Percentiles rank a stretch among this genome's conserved stretches.
phyloP scores from a whole-genome alignment of 2,329 filamentous ascomycete genomes.

The Colletotrichum limetticola region DNA sequence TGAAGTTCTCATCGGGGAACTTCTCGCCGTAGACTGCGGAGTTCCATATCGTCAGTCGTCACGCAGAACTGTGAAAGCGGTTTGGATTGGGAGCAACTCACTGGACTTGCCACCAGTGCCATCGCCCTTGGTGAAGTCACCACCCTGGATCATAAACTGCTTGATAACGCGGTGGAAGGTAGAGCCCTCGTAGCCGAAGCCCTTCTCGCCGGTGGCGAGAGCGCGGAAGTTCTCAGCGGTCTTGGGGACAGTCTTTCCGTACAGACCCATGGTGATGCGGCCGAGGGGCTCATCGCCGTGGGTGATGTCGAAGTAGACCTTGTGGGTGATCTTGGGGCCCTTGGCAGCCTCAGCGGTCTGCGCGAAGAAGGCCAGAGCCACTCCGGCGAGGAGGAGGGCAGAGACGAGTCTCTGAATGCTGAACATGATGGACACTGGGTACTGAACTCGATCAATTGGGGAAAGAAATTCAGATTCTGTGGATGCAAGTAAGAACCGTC shows the following conservation, averaged over 20 bases:
- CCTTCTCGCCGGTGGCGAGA: slow-evolving; percentile 87
- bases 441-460: slow-evolving; percentile 26
- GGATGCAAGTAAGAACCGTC: slow-evolving; percentile 8
- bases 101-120: slow-evolving; percentile 88
- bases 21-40: slow-evolving; percentile 80
- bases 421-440: slow-evolving; percentile 69
- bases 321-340: slow-evolving; percentile 95
- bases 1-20: slow-evolving; percentile 94
- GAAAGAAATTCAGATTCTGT: slow-evolving; percentile 1
- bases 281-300: slow-evolving; percentile 81
- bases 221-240: slow-evolving; percentile 80
- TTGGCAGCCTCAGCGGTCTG: slow-evolving; percentile 79
- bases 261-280: slow-evolving; percentile 83
- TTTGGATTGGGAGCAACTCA: slow-evolving; percentile 51
- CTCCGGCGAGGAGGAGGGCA: slow-evolving; percentile 79
- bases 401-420: slow-evolving; percentile 77
- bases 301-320: slow-evolving; percentile 89
- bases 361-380: slow-evolving; percentile 79
- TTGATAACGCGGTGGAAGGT: slow-evolving; percentile 92
- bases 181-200: slow-evolving; percentile 84
- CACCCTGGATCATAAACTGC: slow-evolving; percentile 91
- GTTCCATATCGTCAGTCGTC: background rate
- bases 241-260: slow-evolving; percentile 88
- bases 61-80: background rate
- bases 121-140: slow-evolving; percentile 86